Base-by-base conservation (phyloP, 148 eudicot genomes). In the Cornus kousa region DNA sequence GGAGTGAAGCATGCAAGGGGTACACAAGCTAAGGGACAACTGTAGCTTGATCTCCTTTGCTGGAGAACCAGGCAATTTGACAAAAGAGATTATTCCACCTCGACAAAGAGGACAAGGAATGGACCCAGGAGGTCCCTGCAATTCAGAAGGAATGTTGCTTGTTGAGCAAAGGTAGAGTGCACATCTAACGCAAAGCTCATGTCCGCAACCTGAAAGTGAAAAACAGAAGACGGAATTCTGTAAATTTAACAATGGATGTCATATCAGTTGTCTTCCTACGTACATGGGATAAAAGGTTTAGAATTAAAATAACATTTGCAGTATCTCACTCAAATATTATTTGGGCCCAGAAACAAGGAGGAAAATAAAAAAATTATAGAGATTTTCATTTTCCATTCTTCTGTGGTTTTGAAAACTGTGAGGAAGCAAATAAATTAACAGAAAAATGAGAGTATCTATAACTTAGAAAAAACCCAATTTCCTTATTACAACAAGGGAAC, bases 91-190 rank as follows among this genome's bases (percentile, higher is more conserved):
- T 20, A 96, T 88, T 46, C 97, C 91, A 17, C 91, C 91, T 77
- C 98, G 83, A 80, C 98, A 96, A 40, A 96, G 90, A 66, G 99
- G 99, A 74, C 99, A 94, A 40, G 99, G 97, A 53, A 96, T 88
- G 78, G 99, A 94, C 57, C 99, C 98, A 0, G 98, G 95, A 59
- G 94, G 98, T 11, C 89, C 89, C 7, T 82, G 87, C 37, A 80
- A 73, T 85, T 91, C 95, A 0, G 92, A 87, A 60, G 92, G 85
- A 32, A 88, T 76, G 82, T 76, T 92, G 84, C 89, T 91, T 74
- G 97, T 89, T 16, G 97, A 96, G 87, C 99, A 96, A 68, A 96
- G 91, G 79, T 92, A 96, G 78, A 94, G 89, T 20, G 98, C 99
- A 75, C 99, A 96, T 87, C 90, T 92, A 46, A 96, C 98, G 67